A percentile compares a stretch with the other conserved stretches of the same genome.
Conservation (phyloP, 352 stramenopile genomes). For the Proteromonas lacertae region DNA sequence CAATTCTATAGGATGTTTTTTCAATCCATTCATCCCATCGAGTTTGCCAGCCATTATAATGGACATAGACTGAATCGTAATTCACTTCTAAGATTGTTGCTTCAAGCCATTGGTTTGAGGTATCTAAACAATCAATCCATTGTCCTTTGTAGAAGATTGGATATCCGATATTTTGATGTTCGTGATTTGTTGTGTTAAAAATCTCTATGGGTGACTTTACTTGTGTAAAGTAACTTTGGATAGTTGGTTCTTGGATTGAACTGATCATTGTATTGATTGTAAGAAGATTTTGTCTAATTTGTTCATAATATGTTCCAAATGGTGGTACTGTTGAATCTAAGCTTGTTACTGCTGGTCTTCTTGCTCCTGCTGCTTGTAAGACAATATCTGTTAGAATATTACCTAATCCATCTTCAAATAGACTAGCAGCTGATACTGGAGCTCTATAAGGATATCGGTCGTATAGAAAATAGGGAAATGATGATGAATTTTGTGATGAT, state of each 20-base stretch:
- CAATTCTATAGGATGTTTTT: constrained; percentile 56
- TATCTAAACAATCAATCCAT: constrained; percentile 85
- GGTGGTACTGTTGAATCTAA: no score
- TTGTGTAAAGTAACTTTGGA: no score
- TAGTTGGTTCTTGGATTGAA: constrained; percentile 5
- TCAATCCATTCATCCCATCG: constrained; percentile 90
- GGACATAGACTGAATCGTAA: constrained; percentile 32
- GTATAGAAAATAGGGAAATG: no score
- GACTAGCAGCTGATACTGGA: no score
- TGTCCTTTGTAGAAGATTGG: constrained; percentile 35
- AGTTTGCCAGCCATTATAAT: constrained; percentile 72
- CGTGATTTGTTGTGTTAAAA: background rate
- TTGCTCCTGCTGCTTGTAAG: no score
- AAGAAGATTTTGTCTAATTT: constrained; percentile 28
- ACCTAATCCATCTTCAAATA: no score
- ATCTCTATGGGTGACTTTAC: constrained; percentile 5
- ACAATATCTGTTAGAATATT: no score
- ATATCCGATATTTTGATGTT: background rate
- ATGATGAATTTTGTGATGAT: no score
- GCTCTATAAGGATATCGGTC: no score
- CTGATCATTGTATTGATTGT: constrained; percentile 28
- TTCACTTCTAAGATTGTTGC: constrained; percentile 59
- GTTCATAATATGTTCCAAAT: no score
- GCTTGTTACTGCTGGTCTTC: no score
- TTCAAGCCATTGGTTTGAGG: constrained; percentile 88